Base-by-base conservation (phyloP, 345 rosid species). In the Mercurialis annua region DNA sequence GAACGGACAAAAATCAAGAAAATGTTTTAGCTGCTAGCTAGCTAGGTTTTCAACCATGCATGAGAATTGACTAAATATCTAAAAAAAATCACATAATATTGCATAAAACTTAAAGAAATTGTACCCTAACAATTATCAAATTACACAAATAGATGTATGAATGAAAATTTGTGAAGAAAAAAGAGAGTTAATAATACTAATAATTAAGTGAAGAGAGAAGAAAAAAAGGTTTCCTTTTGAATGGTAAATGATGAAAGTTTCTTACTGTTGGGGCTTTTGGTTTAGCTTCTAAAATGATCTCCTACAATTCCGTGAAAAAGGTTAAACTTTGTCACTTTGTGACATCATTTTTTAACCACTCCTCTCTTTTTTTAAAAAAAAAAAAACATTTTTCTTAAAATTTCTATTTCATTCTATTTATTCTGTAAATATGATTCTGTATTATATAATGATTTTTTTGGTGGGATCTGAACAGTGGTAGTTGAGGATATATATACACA, bases 221-320 rank as follows among this genome's bases (percentile, higher is more conserved):
- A 9, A 3, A 36, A 9, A 36, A 9, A 36, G 40, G 59, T 59
- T 70, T 69, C 38, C 51, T 36, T 62, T 69, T 69, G 60, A n/a
- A 68, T 71, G 57, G 70, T 70, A 67, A 71, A 78, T 73, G 83
- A 83, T 81, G 73, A 66, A 54, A 68, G 70, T 79, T n/a, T 78
- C 71, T 71, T 33, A 21, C 70, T 76, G 81, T 78, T 74, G 67
- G 44, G 46, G 64, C 68, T 73, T 73, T 62, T 60, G 76, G 64
- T 75, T 75, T 73, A 46, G 33, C 50, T 72, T 66, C 53, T 33
- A 65, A 40, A 63, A 48, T 73, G 73, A 72, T 75, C 78, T 80
- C 86, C 83, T 82, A 80, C 82, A 76, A 75, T 86, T 86, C 84
- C 68, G 88, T 77, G 86, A 71, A 80, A 78, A 85, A 77, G 80